Conservation (phyloP, 2,329 filamentous ascomycete species). For the Orbilia blumenaviensis region DNA sequence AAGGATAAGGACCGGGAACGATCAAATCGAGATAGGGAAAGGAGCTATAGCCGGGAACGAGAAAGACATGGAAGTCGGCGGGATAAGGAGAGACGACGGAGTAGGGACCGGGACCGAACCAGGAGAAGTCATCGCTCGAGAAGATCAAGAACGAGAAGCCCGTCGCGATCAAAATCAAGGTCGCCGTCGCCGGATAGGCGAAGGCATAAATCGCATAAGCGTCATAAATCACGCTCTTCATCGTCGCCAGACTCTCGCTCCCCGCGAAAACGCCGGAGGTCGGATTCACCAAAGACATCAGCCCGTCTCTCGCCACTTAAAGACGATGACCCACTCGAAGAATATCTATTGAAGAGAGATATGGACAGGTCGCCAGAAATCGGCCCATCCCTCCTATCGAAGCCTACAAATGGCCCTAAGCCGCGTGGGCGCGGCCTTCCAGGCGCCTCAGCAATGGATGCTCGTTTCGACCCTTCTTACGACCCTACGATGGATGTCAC, state of each 20-base stretch:
- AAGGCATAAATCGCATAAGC: conserved; percentile 24
- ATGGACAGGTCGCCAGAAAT: conserved; percentile 71
- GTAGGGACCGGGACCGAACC: conserved; percentile 35
- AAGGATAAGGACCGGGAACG: conserved; percentile 2
- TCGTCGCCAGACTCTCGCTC: conserved; percentile 15
- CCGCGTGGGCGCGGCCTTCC: conserved; percentile 57
- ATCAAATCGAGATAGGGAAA: conserved; percentile 5
- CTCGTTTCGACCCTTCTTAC: conserved; percentile 76
- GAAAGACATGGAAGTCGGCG: conserved; percentile 14
- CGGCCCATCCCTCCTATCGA: conserved; percentile 72
- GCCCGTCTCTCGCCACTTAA: not conserved
- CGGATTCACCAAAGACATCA: conserved; percentile 20
- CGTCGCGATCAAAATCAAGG: conserved; percentile 12
- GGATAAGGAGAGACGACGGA: conserved; percentile 36
- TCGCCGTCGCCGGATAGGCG: conserved; percentile 49
- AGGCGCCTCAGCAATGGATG: conserved; percentile 75
- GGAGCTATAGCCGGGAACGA: conserved; percentile 16
- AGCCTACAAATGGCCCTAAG: not conserved
- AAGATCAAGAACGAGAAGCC: conserved; percentile 28
- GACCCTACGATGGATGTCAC: conserved; percentile 69
- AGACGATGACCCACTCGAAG: conserved; percentile 33
- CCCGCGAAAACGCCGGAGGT: conserved; percentile 18
- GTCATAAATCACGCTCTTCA: not conserved
- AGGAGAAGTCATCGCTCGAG: conserved; percentile 45
- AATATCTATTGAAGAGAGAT: conserved; percentile 14